These are phyloP conservation scores for Solanum pinnatisectum DNA, from an alignment of 257 asterid species.

Conservation along the genomic window DNA sequence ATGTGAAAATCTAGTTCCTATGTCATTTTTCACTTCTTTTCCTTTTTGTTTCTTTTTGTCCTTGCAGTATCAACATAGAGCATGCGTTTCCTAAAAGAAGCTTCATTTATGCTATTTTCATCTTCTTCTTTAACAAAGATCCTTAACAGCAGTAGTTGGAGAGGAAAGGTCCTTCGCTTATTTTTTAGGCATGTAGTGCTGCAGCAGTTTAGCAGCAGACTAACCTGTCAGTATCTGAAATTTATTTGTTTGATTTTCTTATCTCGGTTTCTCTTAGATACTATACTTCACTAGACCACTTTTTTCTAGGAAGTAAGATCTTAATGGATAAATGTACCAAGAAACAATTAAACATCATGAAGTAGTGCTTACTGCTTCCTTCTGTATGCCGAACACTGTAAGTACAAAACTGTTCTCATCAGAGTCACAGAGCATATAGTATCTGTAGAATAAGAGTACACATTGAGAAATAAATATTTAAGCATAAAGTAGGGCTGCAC, in stretches of 20 bases:
- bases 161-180: neutral
- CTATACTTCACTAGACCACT: neutral
- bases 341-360: neutral
- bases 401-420: neutral
- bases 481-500: too few relatives aligned
- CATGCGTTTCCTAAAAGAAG: neutral
- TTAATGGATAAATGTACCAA: neutral
- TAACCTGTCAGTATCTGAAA: too few relatives aligned
- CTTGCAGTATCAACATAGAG: neutral
- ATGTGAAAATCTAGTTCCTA: neutral
- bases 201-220: neutral
- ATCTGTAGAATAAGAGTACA: neutral
- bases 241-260: too few relatives aligned
- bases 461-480: neutral
- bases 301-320: neutral
- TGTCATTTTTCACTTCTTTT: neutral
- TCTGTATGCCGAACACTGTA: neutral
- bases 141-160: too few relatives aligned
- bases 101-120: neutral
- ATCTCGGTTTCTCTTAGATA: neutral
- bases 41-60: neutral
- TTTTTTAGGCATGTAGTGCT: neutral
- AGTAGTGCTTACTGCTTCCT: constrained; percentile 18
- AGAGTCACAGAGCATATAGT: neutral
- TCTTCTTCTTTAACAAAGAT: neutral